Percentiles rank a stretch among this genome's conserved stretches.
Evolutionary conservation across 2,329 filamentous ascomycete species (phyloP).

Genomic region (Fusarium sororula): DNA sequence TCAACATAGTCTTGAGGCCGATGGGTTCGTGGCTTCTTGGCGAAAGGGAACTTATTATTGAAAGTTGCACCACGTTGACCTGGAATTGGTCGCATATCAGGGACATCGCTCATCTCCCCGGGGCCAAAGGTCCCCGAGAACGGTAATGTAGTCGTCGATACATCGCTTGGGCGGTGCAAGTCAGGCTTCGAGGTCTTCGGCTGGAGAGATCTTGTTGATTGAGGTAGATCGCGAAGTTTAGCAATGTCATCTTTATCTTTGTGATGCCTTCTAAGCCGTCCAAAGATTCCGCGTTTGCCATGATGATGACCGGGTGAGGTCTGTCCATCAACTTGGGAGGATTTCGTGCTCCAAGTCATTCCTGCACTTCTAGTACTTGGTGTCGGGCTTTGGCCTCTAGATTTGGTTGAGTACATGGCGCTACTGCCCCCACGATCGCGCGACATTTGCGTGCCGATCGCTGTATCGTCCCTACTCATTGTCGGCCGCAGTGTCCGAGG

Average conservation of each 20-base stretch:
- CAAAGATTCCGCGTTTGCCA: constrained; percentile 61
- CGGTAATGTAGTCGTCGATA: constrained; percentile 51
- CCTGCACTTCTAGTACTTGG: constrained; percentile 74
- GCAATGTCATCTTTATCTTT: constrained; percentile 60
- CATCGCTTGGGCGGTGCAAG: constrained; percentile 50
- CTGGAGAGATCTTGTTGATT: constrained; percentile 63
- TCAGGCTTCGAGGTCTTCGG: constrained; percentile 61
- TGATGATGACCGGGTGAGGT: constrained; percentile 67
- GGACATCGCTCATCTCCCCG: constrained; percentile 42
- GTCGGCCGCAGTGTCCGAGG: constrained; percentile 73
- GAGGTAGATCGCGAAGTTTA: constrained; percentile 59
- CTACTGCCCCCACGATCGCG: constrained; percentile 62
- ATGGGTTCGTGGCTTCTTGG: constrained; percentile 62
- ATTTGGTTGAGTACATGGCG: constrained; percentile 56
- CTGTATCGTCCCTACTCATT: constrained; percentile 78
- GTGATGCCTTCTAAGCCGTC: constrained; percentile 60
- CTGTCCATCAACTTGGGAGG: constrained; percentile 62
- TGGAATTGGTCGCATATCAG: constrained; percentile 40
- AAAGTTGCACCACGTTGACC: constrained; percentile 60
- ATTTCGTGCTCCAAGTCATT: constrained; percentile 56
- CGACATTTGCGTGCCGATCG: constrained; percentile 54
- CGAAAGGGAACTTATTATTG: constrained; percentile 71
- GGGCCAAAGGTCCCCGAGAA: constrained; percentile 42
- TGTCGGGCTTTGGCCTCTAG: constrained; percentile 82
- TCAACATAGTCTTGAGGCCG: constrained; percentile 62